Evolutionary conservation across 441 rosid genomes (phyloP), one percentile per base, ranked within the genome.

Genomic region (Kokia cookei): DNA sequence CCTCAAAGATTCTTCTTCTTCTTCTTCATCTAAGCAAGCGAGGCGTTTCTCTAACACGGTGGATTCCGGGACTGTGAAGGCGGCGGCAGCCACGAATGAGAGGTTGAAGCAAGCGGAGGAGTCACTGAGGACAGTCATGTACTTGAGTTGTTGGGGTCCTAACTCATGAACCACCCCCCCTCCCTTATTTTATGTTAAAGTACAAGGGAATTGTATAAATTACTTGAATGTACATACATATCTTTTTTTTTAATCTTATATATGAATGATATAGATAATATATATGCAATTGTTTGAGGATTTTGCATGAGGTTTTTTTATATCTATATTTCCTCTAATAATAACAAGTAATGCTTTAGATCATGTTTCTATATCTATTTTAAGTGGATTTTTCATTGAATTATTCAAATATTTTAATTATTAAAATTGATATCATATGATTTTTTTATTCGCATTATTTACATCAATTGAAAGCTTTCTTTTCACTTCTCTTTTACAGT

Each of bases 61-160:
- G 11, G 90, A 86, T 61, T 79, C 93, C 1, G 80, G 75, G 2
- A 76, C 74, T 5, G 72, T 59, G 40, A 78, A 76, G 57, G 73
- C 77, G 24, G 79, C 83, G 51, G 75, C 79, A 22, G 78, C 84
- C 61, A 82, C 81, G 74, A 75, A 61, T 32, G 89, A 85, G 74
- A 85, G 66, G 83, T 58, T 75, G 51, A 85, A 73, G 70, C 87
- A 80, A 66, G 90, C 93, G 0, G 98, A 93, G 84, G 97, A 93
- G 73, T 88, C 94, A 27, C 73, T 93, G 0, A 71, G 94, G 74
- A 93, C 90, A 2, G 86, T 91, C 62, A 91, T 93, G 96, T 93
- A 79, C 78, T 79, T 93, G 82, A 91, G 94, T 82, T 93, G 94
- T 65, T 93, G 96, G 96, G 93, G 88, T 75, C 88, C 93, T 65